Percentiles rank a stretch among this genome's conserved stretches.
Evolutionary conservation across 148 eudicot species (phyloP).

Genomic region (Dysphania ambrosioides): DNA sequence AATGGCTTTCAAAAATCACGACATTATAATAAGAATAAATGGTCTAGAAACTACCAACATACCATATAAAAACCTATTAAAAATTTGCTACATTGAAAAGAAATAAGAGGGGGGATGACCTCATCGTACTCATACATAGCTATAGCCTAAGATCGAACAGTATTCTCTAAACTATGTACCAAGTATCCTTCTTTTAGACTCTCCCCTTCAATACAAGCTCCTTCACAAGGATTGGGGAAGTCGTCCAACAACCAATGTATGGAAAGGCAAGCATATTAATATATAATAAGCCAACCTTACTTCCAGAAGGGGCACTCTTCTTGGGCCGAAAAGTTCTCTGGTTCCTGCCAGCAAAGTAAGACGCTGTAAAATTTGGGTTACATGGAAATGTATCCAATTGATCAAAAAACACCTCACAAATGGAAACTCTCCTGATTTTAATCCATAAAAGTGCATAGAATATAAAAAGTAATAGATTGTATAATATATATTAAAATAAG

Average conservation of each 20-base stretch:
- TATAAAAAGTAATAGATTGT: too few species aligned
- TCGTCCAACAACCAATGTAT: conserved; percentile 1
- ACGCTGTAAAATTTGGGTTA: conserved; percentile 11
- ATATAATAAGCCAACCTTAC: conserved; percentile 57
- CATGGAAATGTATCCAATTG: conserved; percentile 6
- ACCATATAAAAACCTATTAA: neutral
- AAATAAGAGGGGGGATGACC: neutral
- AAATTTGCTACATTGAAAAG: neutral
- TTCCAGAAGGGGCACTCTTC: conserved; percentile 96
- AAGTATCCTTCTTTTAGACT: neutral
- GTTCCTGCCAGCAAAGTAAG: conserved; percentile 50
- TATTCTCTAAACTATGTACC: neutral
- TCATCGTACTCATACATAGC: conserved; percentile 13
- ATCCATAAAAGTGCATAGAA: conserved; percentile 1
- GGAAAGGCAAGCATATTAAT: conserved; percentile 7
- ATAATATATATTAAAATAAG: conserved; percentile 9
- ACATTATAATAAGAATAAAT: neutral
- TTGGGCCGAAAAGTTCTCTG: conserved; percentile 94
- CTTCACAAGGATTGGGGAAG: conserved; percentile 8
- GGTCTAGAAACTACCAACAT: neutral
- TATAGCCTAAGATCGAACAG: neutral
- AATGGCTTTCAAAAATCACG: neutral
- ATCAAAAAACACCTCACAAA: conserved; percentile 16
- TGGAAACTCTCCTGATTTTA: conserved; percentile 19
- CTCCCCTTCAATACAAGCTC: conserved; percentile 4